Base-by-base conservation (phyloP, 2,329 filamentous ascomycete genomes). In the Penicillium fuscoglaucum region DNA sequence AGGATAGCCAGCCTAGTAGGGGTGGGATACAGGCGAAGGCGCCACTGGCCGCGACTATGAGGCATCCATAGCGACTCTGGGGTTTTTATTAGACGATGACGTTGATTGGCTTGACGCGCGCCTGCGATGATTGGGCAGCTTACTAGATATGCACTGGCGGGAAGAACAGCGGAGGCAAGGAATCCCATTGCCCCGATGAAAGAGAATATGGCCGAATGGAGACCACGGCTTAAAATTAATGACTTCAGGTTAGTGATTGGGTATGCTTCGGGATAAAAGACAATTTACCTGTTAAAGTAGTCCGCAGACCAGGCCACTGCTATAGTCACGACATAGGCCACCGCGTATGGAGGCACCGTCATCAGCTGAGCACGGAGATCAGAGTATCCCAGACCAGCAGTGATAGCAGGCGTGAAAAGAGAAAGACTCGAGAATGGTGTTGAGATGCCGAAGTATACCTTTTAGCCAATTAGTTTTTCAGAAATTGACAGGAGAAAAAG, bases 21-120 rank as follows among this genome's bases (percentile, higher is more conserved):
- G 87, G 87, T 0, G 88, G 87, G 46, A 90, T 88, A 63, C 84
- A 87, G 1, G 86, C 82, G 61, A 91, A 91, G 0, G 87, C 80
- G 1, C 89, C 88, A 2, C 84, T 82, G 1, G 85, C 80, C 0
- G 87, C 87, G 40, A 91, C 78, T 33, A 90, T 88, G 10, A 91
- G 80, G 61, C 86, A 88, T 37, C 85, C 87, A 68, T 90, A 90
- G n/a, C 88, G 84, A 17, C 78, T 70, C 67, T 78, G 54, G 31
- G 3, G 49, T 9, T 40, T 37, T 6, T 1, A 26, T 60, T 51
- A 46, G 55, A 33, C 10, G 1, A 17, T 9, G 48, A 17, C 17
- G 1, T 17, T 13, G 8, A 28, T 19, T 35, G 21, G 1, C 6
- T 24, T 43, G 35, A 0, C 41, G 21, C 46, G 19, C n/a, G 10